Evolutionary conservation across 495 filamentous ascomycete species (phyloP).

Genomic region (Penicillium verhagenii): DNA sequence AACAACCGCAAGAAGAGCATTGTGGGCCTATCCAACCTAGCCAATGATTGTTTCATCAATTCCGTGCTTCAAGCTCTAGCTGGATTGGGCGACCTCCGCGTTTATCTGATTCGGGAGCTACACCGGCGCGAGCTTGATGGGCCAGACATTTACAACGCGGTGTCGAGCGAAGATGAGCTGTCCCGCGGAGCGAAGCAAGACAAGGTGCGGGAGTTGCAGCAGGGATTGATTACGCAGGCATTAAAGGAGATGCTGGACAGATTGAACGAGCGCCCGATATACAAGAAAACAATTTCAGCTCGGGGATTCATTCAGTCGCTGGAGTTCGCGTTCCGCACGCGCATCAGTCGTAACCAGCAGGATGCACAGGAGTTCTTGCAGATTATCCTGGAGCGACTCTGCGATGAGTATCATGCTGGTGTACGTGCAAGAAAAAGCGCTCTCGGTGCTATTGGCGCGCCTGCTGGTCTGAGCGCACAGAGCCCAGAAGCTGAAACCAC

Average conservation of each 20-base stretch:
- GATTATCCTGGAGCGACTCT: conserved; percentile 84
- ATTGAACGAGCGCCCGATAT: conserved; percentile 93
- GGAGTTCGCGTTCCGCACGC: conserved; percentile 81
- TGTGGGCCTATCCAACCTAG: conserved; percentile 85
- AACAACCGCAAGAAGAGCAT: conserved; percentile 77
- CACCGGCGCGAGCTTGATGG: conserved; percentile 79
- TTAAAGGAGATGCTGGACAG: conserved; percentile 89
- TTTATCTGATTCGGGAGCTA: conserved; percentile 86
- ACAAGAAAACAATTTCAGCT: conserved; percentile 90
- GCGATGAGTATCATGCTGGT: conserved; percentile 90
- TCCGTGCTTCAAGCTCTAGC: conserved; percentile 92
- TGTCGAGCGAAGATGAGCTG: conserved; percentile 48
- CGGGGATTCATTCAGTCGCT: conserved; percentile 73
- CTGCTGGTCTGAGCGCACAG: conserved; percentile 13
- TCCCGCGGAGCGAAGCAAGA: conserved; percentile 49
- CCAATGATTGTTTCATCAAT: conserved; percentile 99
- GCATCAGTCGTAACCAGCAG: conserved; percentile 91
- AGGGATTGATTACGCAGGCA: conserved; percentile 78
- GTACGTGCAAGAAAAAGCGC: conserved; percentile 59
- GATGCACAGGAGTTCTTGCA: conserved; percentile 99
- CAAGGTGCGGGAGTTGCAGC: conserved; percentile 71
- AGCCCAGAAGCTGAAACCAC: conserved; percentile 15
- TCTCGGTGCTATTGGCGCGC: conserved; percentile 16
- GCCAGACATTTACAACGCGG: conserved; percentile 62
- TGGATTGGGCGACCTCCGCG: conserved; percentile 86